A percentile compares a stretch with the other conserved stretches of the same genome.
Conservation (phyloP, 345 rosid species). For the Ceriops zippeliana region DNA sequence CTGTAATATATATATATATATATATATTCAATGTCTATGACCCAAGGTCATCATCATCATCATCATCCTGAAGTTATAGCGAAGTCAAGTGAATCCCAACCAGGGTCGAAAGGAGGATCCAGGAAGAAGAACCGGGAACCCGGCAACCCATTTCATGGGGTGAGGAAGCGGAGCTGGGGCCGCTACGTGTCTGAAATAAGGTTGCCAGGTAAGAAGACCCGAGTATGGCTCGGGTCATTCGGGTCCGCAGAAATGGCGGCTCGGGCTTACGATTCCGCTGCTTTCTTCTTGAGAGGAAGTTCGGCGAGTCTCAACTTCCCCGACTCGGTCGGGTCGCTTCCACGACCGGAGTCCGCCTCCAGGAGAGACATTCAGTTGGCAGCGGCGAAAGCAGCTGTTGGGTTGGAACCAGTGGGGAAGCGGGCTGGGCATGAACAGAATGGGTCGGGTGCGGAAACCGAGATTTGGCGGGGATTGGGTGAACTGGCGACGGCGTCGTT, state of each 20-base stretch:
- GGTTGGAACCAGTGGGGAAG: background rate
- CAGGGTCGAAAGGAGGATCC: background rate
- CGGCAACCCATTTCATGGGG: conserved; percentile 21
- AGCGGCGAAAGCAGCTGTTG: conserved; percentile 23
- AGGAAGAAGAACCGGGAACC: conserved; percentile 14
- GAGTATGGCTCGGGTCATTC: conserved; percentile 34
- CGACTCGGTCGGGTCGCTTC: conserved; percentile 21
- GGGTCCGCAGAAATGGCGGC: conserved; percentile 31
- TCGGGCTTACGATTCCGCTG: conserved; percentile 32
- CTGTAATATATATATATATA: background rate
- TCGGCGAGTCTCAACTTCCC: conserved; percentile 30
- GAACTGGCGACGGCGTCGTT: conserved; percentile 5
- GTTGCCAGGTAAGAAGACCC: conserved; percentile 28
- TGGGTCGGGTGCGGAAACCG: background rate
- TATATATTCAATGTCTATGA: background rate
- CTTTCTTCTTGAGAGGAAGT: conserved; percentile 27
- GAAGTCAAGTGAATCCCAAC: background rate
- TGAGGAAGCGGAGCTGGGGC: conserved; percentile 33
- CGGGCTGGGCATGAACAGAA: background rate
- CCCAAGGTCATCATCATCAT: background rate
- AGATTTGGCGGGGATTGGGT: conserved; percentile 1
- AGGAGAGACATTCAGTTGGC: conserved; percentile 31
- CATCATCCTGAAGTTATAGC: background rate
- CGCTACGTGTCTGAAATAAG: conserved; percentile 33
- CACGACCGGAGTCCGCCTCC: conserved; percentile 23